Evolutionary conservation across 163 green algal species (phyloP).

Genomic region (Chlamydomonas reinhardtii): DNA sequence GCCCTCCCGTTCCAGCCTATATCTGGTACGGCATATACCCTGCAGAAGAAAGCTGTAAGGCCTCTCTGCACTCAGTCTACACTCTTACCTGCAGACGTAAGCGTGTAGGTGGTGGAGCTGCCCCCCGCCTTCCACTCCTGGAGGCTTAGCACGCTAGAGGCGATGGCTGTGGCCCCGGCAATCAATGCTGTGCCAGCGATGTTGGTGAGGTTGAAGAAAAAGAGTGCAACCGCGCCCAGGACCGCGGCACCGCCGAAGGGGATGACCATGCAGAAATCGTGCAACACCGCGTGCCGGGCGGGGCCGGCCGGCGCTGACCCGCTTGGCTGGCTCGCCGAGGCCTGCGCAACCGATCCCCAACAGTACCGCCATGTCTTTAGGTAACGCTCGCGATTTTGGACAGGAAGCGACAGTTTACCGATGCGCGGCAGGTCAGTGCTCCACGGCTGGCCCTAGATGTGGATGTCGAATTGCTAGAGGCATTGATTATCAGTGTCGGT

Average conservation of each 20-base stretch:
- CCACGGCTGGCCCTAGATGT: background rate
- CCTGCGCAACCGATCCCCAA: slow-evolving; percentile 10
- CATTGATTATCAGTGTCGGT: no score
- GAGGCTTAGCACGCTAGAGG: slow-evolving; percentile 70
- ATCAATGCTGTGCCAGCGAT: slow-evolving; percentile 48
- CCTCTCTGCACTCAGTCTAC: background rate
- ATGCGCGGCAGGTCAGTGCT: slow-evolving; percentile 18
- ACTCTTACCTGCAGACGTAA: slow-evolving; percentile 59
- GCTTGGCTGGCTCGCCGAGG: background rate
- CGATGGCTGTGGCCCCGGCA: slow-evolving; percentile 43
- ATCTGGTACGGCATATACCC: no score
- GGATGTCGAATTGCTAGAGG: no score
- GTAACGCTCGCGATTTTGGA: no score
- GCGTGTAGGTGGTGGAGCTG: slow-evolving; percentile 50
- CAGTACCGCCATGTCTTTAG: no score
- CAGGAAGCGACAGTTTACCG: slow-evolving; percentile 3
- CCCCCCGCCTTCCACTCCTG: slow-evolving; percentile 59
- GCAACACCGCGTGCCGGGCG: slow-evolving; percentile 75
- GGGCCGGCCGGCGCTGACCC: background rate
- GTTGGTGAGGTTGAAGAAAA: slow-evolving; percentile 53
- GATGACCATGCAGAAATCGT: slow-evolving; percentile 91
- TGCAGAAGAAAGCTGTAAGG: no score
- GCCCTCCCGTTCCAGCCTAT: no score
- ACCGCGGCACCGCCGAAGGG: slow-evolving; percentile 74
- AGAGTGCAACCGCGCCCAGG: slow-evolving; percentile 59